phyloP scores from a whole-genome alignment of 805 yeast genomes.

The Saccharomycopsis schoenii region DNA sequence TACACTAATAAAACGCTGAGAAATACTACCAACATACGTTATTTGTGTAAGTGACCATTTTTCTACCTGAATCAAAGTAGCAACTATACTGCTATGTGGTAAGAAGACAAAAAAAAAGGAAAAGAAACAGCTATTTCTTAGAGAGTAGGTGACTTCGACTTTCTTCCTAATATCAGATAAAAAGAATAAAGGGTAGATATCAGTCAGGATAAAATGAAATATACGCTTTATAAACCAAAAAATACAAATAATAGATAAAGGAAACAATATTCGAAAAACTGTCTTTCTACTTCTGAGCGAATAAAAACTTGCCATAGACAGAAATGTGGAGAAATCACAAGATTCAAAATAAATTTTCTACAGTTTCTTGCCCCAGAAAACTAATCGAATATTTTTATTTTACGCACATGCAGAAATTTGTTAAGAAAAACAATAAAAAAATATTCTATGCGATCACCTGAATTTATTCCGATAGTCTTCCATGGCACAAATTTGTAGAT shows the following conservation, averaged over 20 bases:
- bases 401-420: background rate
- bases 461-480: background rate
- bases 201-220: background rate
- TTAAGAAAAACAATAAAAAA: background rate
- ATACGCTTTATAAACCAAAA: background rate
- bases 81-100: background rate
- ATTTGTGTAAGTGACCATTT: slow-evolving; percentile 9
- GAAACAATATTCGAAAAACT: background rate
- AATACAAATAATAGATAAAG: background rate
- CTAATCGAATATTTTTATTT: background rate
- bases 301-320: background rate
- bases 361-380: background rate
- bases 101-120: background rate
- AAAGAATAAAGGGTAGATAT: background rate
- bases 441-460: background rate
- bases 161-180: too few relatives aligned
- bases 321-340: slow-evolving; percentile 1
- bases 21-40: slow-evolving; percentile 3
- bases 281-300: background rate
- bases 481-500: too few relatives aligned
- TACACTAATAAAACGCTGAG: background rate
- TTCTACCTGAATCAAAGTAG: background rate
- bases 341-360: background rate
- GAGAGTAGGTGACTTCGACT: background rate
- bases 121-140: background rate